Evolutionary conservation across 2,329 filamentous ascomycete genomes (phyloP).

Genomic region (Colletotrichum acutatum): DNA sequence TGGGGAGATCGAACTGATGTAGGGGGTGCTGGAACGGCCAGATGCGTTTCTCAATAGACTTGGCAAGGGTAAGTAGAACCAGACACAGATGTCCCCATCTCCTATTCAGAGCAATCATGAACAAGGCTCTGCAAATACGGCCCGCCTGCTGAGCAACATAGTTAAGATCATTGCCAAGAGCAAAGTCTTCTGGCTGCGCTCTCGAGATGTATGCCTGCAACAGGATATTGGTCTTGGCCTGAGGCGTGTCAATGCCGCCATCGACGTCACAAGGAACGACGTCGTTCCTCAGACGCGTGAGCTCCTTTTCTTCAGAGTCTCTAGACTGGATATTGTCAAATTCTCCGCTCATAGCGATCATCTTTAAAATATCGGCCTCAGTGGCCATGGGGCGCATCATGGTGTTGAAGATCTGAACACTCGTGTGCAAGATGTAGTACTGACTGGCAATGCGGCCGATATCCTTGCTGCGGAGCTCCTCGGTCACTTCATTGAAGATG

Average conservation of each 20-base stretch:
- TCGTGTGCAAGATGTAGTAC: constrained; percentile 93
- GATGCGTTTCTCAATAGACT: constrained; percentile 95
- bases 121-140: constrained; percentile 91
- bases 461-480: constrained; percentile 93
- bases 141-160: constrained; percentile 97
- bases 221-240: constrained; percentile 95
- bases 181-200: constrained; percentile 91
- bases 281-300: constrained; percentile 78
- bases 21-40: constrained; percentile 97
- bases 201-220: constrained; percentile 94
- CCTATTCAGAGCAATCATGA: constrained; percentile 96
- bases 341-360: constrained; percentile 98
- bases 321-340: constrained; percentile 97
- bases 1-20: constrained; percentile 91
- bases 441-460: constrained; percentile 97
- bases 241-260: constrained; percentile 75
- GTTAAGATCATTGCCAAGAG: constrained; percentile 88
- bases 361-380: constrained; percentile 92
- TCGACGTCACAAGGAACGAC: constrained; percentile 82
- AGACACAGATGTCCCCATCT: constrained; percentile 96
- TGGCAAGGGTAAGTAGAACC: constrained; percentile 89
- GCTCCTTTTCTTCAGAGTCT: constrained; percentile 89
- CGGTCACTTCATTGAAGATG: constrained; percentile 94
- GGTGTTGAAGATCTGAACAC: constrained; percentile 94
- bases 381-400: constrained; percentile 89